Evolutionary conservation across 1,284 basidiomycete genomes (phyloP), one percentile per base, ranked within the genome.

Genomic region (Tausonia pullulans): DNA sequence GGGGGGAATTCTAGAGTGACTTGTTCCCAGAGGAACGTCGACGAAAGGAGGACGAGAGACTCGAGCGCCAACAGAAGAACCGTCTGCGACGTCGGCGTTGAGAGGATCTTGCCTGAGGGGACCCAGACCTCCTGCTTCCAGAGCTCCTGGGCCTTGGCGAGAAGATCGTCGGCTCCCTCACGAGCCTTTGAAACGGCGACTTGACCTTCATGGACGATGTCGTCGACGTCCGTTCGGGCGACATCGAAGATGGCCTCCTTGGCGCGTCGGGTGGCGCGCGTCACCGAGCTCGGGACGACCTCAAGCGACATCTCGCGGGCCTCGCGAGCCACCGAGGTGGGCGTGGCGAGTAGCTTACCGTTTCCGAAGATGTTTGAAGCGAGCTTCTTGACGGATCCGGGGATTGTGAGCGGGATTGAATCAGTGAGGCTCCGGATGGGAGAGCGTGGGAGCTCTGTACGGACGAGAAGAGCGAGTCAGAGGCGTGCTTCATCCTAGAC

Each of bases 31-130:
- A 41, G 7, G 16, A 53, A 55, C 14, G 45, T 46, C 7, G 44
- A 39, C 13, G 39, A 45, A 16, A 44, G 40, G 48, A 57, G 41
- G 40, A 56, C 39, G 54, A 57, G 9, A 9, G 48, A 14, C 54
- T 62, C 61, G 48, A 62, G 54, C 16, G 48, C 46, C 46, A 62
- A 48, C 46, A 62, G 55, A 10, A 56, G 39, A 48, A 51, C 9
- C 45, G 61, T 51, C 54, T 62, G 61, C 14, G 43, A n/a, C 5
- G 52, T 14, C 44, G 45, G 60, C 11, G 40, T 8, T 5, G 43
- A 51, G 53, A 61, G 43, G n/a, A 39, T 4, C 27, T 7, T 16
- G 39, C 27, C 5, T 16, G 41, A 11, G 5, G 53, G 51, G 8
- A n/a, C 11, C 43, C 39, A 50, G 27, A 62, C 39, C 16, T 45